Evolutionary conservation across 179 eudicot genomes (phyloP).

Genomic region (Dionaea muscipula): DNA sequence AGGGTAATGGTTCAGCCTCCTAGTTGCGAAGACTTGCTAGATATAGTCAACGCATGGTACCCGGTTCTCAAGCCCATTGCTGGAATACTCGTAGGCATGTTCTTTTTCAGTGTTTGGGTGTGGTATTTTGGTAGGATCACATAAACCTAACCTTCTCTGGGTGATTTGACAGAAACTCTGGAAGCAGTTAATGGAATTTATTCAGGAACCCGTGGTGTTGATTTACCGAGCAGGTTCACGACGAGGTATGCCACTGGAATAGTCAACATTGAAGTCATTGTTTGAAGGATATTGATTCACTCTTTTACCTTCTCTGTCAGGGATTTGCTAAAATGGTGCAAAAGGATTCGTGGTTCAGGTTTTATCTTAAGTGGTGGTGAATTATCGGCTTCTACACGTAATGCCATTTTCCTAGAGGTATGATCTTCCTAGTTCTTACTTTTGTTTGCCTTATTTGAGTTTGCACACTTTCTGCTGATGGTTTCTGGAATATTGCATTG

Average conservation of each 20-base stretch:
- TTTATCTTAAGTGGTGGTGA: slow-evolving; percentile 26
- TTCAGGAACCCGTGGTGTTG: slow-evolving; percentile 22
- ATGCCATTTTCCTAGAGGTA: slow-evolving; percentile 68
- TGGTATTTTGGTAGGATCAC: neutral
- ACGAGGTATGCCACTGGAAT: slow-evolving; percentile 29
- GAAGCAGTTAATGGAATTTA: slow-evolving; percentile 37
- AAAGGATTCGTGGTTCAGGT: slow-evolving; percentile 60
- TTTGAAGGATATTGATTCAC: neutral
- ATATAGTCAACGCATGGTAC: slow-evolving; percentile 48
- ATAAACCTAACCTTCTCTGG: neutral
- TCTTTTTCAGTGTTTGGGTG: slow-evolving; percentile 1
- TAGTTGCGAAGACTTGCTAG: slow-evolving; percentile 39
- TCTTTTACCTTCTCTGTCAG: slow-evolving; percentile 20
- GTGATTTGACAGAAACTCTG: slow-evolving; percentile 51
- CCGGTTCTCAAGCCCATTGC: slow-evolving; percentile 58
- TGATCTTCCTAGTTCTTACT: slow-evolving; percentile 8
- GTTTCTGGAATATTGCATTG: neutral
- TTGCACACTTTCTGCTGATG: neutral
- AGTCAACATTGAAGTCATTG: neutral
- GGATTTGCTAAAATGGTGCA: slow-evolving; percentile 90
- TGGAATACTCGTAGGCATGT: slow-evolving; percentile 53
- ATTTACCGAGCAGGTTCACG: slow-evolving; percentile 50
- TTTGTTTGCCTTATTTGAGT: neutral
- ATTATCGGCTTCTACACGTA: slow-evolving; percentile 34
- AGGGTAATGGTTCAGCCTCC: slow-evolving; percentile 60